Base-by-base conservation (phyloP, 1,139 yeast genomes). In the Debaryomycetaceae sp. region DNA sequence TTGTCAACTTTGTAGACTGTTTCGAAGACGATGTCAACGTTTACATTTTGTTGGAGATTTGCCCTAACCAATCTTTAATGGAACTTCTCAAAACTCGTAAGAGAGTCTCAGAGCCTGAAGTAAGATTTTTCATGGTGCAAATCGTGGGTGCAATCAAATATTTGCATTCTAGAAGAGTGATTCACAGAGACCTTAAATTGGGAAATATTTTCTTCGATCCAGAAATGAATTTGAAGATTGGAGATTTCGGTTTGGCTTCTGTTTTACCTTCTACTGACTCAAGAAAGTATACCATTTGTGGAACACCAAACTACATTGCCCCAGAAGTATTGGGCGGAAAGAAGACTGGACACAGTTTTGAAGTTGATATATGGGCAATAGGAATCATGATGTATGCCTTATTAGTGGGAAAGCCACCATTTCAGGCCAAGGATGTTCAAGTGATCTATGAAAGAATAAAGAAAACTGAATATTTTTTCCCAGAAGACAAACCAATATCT, bases 281-380 rank as follows among this genome's bases (percentile, higher is more conserved):
- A 40, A 79, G 94, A 51, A 88, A 91, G 56, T 87, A 83, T 58
- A 91, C 98, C 37, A 87, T 92, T 42, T 92, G 98, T 64, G 98
- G 98, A 41, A 92, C 98, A 13, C 98, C 98, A 44, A 92, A 92
- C 65, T 92, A 92, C 61, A 92, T 92, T 59, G 97, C 98, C 0
- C 98, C 98, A 7, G 98, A 92, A 65, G 96, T 92, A 13, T 72
- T 92, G 48, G 87, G 89, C 36, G 96, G 96, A 19, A 87, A 88
- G 55, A 79, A 75, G 40, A 80, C 84, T 24, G 98, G 97, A 4
- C 98, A 92, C 63, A 82, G 95, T 42, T 89, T 82, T 58, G 96
- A 89, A 61, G 97, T 89, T 32, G 98, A 92, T 61, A 79, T 88
- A 50, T 92, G 98, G 98, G 95, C 98, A 6, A 81, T 89, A 52